Percentiles rank a stretch among this genome's conserved stretches.
phyloP scores from a whole-genome alignment of 1,139 yeast species.

The Candida anutae region DNA sequence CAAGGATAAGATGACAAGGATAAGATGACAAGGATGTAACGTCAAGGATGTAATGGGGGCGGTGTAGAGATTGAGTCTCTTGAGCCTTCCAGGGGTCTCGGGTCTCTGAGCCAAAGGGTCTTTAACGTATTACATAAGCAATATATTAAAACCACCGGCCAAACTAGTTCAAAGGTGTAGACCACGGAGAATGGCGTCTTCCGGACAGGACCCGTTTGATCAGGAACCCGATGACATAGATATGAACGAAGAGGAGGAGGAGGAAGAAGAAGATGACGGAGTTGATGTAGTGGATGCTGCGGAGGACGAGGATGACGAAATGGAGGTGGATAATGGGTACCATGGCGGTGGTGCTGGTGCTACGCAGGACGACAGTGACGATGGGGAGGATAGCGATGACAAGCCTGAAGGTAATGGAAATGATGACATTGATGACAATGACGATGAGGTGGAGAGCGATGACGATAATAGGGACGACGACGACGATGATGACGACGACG shows the following conservation, averaged over 20 bases:
- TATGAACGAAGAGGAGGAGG: constrained; percentile 10
- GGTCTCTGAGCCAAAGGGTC: too few species aligned
- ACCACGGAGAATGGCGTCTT: too few species aligned
- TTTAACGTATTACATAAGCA: too few species aligned
- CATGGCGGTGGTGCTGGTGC: constrained; percentile 10
- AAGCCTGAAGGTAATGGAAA: constrained; percentile 11
- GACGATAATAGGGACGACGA: constrained; percentile 10
- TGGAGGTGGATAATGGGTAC: constrained; percentile 10
- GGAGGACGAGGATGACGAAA: constrained; percentile 17
- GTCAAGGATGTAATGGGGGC: too few species aligned
- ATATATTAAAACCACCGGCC: too few species aligned
- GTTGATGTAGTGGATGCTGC: too few species aligned
- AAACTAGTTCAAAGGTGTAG: too few species aligned
- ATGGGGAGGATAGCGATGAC: constrained; percentile 10
- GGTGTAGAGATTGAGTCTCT: too few species aligned
- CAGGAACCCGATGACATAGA: constrained; percentile 10
- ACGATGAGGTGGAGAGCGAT: constrained; percentile 11
- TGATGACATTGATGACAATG: constrained; percentile 9
- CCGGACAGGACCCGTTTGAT: constrained; percentile 10
- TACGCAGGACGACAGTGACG: constrained; percentile 9
- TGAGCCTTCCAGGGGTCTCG: too few species aligned
- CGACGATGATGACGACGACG: constrained; percentile 13
- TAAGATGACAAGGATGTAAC: too few species aligned
- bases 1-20: too few species aligned
- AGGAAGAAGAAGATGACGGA: constrained; percentile 7